These are phyloP conservation scores for Malus orientalis DNA, from an alignment of 306 rosid genomes.

Conservation along the genomic window DNA sequence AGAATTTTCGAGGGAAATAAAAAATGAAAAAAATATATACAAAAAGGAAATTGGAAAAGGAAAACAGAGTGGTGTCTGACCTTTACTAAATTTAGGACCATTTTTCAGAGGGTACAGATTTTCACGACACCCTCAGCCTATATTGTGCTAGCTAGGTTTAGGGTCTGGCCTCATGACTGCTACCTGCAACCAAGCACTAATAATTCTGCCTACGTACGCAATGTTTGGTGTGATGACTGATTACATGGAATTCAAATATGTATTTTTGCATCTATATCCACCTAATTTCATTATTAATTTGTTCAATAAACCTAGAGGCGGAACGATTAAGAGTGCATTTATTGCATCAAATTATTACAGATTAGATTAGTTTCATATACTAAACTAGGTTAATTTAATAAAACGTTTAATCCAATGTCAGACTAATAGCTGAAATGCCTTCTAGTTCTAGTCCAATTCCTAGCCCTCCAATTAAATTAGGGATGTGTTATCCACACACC, in stretches of 20 bases:
- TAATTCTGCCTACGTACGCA: background rate
- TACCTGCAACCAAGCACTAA: conserved; percentile 20
- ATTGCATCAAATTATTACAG: accelerated
- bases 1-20: background rate
- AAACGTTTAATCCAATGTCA: no score
- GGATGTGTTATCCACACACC: no score
- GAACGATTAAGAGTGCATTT: no score
- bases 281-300: background rate
- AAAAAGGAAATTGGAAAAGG: no score
- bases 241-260: background rate
- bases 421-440: no score
- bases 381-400: no score
- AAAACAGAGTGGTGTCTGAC: background rate
- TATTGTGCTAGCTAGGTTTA: background rate
- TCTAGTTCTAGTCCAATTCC: no score
- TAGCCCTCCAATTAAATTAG: no score
- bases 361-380: no score
- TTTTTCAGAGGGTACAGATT: background rate
- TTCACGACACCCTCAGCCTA: background rate
- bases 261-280: background rate
- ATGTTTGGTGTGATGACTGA: background rate
- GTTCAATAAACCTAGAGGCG: background rate
- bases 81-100: background rate
- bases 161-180: background rate
- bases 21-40: background rate